These are phyloP conservation scores for Stephanodiscus minutulus DNA, from an alignment of 108 stramenopile species.

Conservation along the genomic window DNA sequence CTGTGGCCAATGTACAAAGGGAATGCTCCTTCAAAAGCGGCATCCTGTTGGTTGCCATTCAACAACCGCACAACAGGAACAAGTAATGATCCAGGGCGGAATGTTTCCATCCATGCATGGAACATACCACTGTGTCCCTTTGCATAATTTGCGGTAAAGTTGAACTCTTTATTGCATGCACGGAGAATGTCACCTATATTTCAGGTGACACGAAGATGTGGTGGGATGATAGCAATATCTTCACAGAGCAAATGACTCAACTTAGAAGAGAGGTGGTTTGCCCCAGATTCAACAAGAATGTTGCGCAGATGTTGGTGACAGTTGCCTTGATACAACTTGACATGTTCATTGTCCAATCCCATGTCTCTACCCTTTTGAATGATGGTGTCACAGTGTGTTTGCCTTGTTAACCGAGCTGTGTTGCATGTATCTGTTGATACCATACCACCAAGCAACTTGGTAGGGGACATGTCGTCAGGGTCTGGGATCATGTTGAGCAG, in stretches of 20 bases:
- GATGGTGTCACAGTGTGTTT: neutral
- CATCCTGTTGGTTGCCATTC: slow-evolving; percentile 17
- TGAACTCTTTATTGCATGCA: slow-evolving; percentile 11
- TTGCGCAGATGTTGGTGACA: slow-evolving; percentile 8
- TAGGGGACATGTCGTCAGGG: neutral
- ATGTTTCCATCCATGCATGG: neutral
- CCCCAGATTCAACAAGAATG: neutral
- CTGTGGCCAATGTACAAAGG: slow-evolving; percentile 6
- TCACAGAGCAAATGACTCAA: slow-evolving; percentile 2
- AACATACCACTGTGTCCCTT: neutral
- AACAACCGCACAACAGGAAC: neutral
- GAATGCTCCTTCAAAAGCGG: slow-evolving; percentile 15
- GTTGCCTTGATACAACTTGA: neutral
- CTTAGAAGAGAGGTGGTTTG: neutral
- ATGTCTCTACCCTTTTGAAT: neutral
- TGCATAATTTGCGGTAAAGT: too few relatives aligned
- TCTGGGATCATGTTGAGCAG: neutral
- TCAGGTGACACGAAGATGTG: too few relatives aligned
- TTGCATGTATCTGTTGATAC: neutral
- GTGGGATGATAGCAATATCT: slow-evolving; percentile 7
- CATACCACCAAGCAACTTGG: neutral
- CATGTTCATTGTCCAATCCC: neutral
- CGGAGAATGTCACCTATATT: neutral
- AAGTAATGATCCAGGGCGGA: slow-evolving; percentile 4
- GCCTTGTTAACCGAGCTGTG: neutral